Base-by-base conservation (phyloP, 1,284 basidiomycete species). In the Trichosporon inkin region DNA sequence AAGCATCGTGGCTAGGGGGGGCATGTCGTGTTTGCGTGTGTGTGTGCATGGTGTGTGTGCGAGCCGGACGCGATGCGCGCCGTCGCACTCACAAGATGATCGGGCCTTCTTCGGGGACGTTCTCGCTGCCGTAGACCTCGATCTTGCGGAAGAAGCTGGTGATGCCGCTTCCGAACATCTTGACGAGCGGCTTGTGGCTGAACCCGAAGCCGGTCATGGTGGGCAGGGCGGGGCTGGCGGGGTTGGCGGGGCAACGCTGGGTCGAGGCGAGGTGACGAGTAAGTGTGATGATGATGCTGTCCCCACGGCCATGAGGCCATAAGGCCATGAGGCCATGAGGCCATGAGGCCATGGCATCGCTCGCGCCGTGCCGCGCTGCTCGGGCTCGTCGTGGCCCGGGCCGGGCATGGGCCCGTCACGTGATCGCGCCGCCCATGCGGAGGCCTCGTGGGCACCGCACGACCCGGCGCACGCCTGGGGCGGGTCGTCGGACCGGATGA, bases 131-230 rank as follows among this genome's bases (percentile, higher is more conserved):
- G 67, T 93, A 84, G 55, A 94, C 85, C 69, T 85, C 86, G 55
- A 93, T 84, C 73, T 92, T 86, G 1, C 85, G 85, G 82, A 92
- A 95, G 83, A 95, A 95, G 10, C 89, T 87, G 73, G 84, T 82
- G 32, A 90, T 83, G 5, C 90, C 88, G 79, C 85, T 85, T 47
- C 82, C 79, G 16, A 92, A 88, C 56, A 92, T 78, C 32, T 80
- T 79, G 58, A 89, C 85, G 62, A 95, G 79, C 32, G 84, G 76
- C 44, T 83, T 81, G 74, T 90, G 88, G 3, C 84, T 77, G 53
- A 82, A 68, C 17, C 81, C 80, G 69, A 82, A 82, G 6, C 76
- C 44, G 44, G 78, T 40, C 79, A 78, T 79, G 56, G 8, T 65
- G 60, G 49, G 6, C 10, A 19, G 24, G 35, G 7, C 38, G 13